Evolutionary conservation across 1,284 basidiomycete genomes (phyloP), one percentile per base, ranked within the genome.

Genomic region (Rhodotorula sp.): DNA sequence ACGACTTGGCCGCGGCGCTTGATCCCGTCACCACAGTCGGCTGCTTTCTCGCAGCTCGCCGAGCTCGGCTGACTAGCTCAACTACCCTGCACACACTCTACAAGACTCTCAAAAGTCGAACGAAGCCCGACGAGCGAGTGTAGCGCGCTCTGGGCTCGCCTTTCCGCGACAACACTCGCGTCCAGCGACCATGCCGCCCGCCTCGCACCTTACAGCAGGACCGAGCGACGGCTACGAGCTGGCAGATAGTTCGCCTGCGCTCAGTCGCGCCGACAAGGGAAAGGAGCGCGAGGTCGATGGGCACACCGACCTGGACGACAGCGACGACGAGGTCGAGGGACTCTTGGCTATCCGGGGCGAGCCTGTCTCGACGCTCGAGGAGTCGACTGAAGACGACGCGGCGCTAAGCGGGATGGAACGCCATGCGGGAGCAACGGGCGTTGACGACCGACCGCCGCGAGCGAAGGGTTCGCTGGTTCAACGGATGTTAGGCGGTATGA

Each of bases 271-370:
- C 10, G 66, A 52, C 23, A 61, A 62, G 60, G 60, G 66, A 16
- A 61, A 67, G 48, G 27, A n/a, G 23, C 53, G 65, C 34, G 53
- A 21, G 7, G 34, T 19, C 25, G 41, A 17, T 14, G 41, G 73
- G 34, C 34, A 72, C 56, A 50, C 56, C 50, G 52, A 34, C n/a
- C 27, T 52, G 9, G 71, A 73, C 57, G 67, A 64, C 27, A 34
- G 42, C 34, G 62, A 64, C 60, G 64, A 69, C 34, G 71, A 71
- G 63, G 58, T 59, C 50, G 72, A 70, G 25, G 58, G 67, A 2
- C 64, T 73, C 27, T 55, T 63, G 25, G 16, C 62, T 8, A 46
- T 45, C 4, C 44, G 52, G 12, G 25, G 19, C 5, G 44, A 10
- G 44, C 16, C n/a, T 7, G 21, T 45, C 7, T 41, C 52, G 19